A percentile compares a stretch with the other conserved stretches of the same genome.
These are phyloP conservation scores for Sugiyamaella qingdaonensis DNA, from an alignment of 805 yeast species.

Conservation along the genomic window DNA sequence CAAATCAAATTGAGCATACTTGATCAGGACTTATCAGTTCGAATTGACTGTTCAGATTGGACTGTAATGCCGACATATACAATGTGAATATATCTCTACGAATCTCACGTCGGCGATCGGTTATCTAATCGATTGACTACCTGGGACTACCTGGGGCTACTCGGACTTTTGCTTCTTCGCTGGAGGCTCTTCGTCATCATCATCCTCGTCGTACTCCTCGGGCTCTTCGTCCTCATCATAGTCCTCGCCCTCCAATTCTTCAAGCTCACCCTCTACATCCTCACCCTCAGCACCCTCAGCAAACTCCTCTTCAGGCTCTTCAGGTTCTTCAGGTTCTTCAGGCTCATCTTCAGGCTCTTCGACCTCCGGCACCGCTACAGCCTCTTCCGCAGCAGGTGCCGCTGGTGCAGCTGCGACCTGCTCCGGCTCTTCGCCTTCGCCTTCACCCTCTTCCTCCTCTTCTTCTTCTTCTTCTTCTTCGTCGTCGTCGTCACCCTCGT, in stretches of 20 bases:
- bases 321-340: constrained; percentile 12
- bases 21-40: neutral
- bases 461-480: constrained; percentile 16
- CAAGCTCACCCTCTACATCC: constrained; percentile 3
- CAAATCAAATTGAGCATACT: no score
- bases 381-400: constrained; percentile 7
- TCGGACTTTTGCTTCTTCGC: constrained; percentile 17
- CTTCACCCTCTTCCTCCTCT: constrained; percentile 13
- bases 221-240: neutral
- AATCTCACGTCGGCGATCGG: neutral
- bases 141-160: neutral
- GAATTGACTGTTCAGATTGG: neutral
- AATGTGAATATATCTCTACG: no score
- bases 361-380: neutral
- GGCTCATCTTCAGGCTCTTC: constrained; percentile 14
- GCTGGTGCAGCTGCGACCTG: neutral
- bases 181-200: constrained; percentile 15
- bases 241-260: constrained; percentile 13
- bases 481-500: constrained; percentile 18
- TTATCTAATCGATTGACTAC: neutral
- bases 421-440: constrained; percentile 5
- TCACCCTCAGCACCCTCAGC: constrained; percentile 8
- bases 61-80: neutral
- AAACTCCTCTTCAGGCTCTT: constrained; percentile 8
- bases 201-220: constrained; percentile 6